Base-by-base conservation (phyloP, 108 stramenopile genomes). In the Cyclotella cryptica region DNA sequence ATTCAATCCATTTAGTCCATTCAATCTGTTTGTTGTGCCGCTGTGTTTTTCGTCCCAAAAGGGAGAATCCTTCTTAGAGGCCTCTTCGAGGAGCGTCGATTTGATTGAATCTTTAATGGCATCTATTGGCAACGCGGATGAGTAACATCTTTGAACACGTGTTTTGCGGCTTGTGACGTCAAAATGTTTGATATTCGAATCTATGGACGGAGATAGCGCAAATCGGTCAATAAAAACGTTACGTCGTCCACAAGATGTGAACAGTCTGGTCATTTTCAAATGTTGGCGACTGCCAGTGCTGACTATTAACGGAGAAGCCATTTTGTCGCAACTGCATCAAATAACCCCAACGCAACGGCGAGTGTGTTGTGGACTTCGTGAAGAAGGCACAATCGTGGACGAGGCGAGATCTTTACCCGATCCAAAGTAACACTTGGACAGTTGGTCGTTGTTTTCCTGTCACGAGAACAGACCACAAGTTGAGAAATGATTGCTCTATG, bases 21-120 rank as follows among this genome's bases (percentile, higher is more conserved):
- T 67, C 46, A 41, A 15, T 51, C n/a, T 72, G 49, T 69, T 58
- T 18, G 51, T 62, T 57, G 24, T 62, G 58, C 22, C 30, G 30
- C 17, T 41, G n/a, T 64, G 45, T 24, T 66, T 70, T 41, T 59
- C 73, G 40, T 86, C 75, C 93, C 93, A 94, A 66, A 92, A 79
- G 45, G 77, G 79, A 17, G 88, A 88, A 53, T 91, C 89, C 28
- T 80, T 81, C 68, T 83, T 83, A 19, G 89, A 67, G 13, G 90
- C 91, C 65, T 90, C 80, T n/a, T 94, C 83, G 51, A 94, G 74
- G 17, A 94, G 68, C 1, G 91, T 85, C 39, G 89, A 83, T 61
- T 94, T 94, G 10, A 94, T 88, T 55, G 87, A 77, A n/a, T 90
- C 80, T 65, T 84, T 85, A 29, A 93, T 78, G 7, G 85, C 66